Conservation (phyloP, 1,284 basidiomycete genomes). For the Termitomyces sp. region DNA sequence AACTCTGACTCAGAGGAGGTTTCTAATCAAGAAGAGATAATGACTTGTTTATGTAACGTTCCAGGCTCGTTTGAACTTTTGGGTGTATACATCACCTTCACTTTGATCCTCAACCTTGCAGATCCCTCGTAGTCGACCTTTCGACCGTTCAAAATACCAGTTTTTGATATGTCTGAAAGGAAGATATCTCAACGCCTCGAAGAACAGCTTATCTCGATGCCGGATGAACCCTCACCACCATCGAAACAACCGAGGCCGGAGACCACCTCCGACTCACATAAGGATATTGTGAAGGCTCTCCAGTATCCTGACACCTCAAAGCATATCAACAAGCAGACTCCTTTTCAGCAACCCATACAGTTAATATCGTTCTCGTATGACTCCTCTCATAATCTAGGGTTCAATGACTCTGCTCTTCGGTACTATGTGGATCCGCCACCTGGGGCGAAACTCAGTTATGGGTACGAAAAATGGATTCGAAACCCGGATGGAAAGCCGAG, state of each 20-base stretch:
- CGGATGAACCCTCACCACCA: not conserved
- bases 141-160: not conserved
- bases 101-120: too few species aligned
- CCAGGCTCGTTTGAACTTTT: too few species aligned
- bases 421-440: conserved; percentile 64
- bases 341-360: conserved; percentile 57
- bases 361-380: conserved; percentile 67
- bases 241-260: conserved; percentile 2
- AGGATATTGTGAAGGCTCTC: conserved; percentile 11
- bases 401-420: conserved; percentile 61
- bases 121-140: not conserved
- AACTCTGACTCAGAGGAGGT: too few species aligned
- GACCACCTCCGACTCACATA: not conserved
- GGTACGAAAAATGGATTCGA: conserved; percentile 65
- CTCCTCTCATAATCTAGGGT: conserved; percentile 47
- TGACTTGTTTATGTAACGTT: too few species aligned
- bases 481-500: conserved; percentile 60
- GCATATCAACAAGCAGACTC: conserved; percentile 27
- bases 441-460: conserved; percentile 57
- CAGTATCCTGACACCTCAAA: conserved; percentile 25
- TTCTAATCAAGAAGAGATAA: too few species aligned
- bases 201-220: not conserved
- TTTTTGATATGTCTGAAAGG: conserved; percentile 15
- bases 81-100: too few species aligned
- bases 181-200: conserved; percentile 10